Conservation (phyloP, 2,329 filamentous ascomycete species). For the Ceratocystis cacaofunesta region DNA sequence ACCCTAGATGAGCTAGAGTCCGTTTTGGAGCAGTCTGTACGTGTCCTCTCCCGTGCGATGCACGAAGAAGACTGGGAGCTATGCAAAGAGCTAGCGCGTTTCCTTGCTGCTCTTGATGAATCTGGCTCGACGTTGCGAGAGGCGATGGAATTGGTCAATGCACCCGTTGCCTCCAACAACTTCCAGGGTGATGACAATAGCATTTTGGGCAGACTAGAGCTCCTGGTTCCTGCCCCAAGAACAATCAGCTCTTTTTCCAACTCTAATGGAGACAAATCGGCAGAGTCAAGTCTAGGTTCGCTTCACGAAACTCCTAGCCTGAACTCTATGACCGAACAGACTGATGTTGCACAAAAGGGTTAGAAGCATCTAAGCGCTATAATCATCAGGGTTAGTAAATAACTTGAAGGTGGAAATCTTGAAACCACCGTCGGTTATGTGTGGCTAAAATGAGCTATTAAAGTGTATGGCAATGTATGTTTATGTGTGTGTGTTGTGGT, state of each 20-base stretch:
- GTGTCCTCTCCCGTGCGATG: constrained; percentile 67
- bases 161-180: constrained; percentile 21
- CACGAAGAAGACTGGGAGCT: constrained; percentile 84
- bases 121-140: constrained; percentile 64
- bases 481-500: no score
- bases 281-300: constrained; percentile 21
- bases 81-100: constrained; percentile 88
- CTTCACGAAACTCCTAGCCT: constrained; percentile 8
- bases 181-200: constrained; percentile 23
- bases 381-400: background rate
- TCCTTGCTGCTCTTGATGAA: constrained; percentile 81
- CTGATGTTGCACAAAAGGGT: constrained; percentile 7
- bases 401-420: no score
- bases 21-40: constrained; percentile 62
- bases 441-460: no score
- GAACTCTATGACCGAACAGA: constrained; percentile 6
- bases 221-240: constrained; percentile 8
- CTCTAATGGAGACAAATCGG: constrained; percentile 20
- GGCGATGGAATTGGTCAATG: constrained; percentile 50
- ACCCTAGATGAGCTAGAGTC: constrained; percentile 57
- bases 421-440: no score
- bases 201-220: constrained; percentile 10
- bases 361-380: background rate
- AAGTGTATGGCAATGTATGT: no score
- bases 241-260: constrained; percentile 5